A percentile compares a stretch with the other conserved stretches of the same genome.
Conservation (phyloP, 2,329 filamentous ascomycete species). For the Alternaria metachromatica region DNA sequence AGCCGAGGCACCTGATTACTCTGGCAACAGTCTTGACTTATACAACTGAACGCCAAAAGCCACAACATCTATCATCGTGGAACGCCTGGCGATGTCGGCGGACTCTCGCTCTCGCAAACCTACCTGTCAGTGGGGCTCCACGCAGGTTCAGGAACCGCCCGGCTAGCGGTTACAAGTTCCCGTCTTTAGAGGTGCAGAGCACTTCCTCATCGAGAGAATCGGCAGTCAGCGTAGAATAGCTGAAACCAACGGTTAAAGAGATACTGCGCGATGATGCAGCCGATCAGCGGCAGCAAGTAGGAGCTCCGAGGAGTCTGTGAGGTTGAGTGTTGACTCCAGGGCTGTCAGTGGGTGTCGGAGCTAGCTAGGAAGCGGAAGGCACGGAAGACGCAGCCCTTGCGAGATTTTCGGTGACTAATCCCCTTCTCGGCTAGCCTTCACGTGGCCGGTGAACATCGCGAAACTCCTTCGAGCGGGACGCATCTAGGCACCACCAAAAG, state of each 20-base stretch:
- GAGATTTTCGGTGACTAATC: constrained; percentile 1
- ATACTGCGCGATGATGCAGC: not conserved
- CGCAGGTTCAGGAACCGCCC: not conserved
- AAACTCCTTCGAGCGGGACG: constrained; percentile 1
- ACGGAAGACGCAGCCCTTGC: constrained; percentile 1
- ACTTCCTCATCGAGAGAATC: not conserved
- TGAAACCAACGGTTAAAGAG: constrained; percentile 4
- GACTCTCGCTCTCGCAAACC: not conserved
- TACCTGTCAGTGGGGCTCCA: not conserved
- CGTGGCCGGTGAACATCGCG: not conserved
- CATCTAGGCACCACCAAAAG: not conserved
- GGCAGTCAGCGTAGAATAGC: not conserved
- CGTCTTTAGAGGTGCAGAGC: not conserved
- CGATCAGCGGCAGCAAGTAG: not conserved
- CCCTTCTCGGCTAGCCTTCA: not conserved
- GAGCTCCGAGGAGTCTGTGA: not conserved
- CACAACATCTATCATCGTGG: not conserved
- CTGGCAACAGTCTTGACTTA: not conserved
- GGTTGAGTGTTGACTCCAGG: not conserved
- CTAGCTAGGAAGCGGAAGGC: not conserved
- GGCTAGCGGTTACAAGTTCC: constrained; percentile 2
- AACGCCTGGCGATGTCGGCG: not conserved
- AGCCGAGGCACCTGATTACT: not conserved
- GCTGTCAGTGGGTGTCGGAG: not conserved
- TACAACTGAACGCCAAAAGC: not conserved